Base-by-base conservation (phyloP, 352 stramenopile species). In the Proteromonas lacertae region DNA sequence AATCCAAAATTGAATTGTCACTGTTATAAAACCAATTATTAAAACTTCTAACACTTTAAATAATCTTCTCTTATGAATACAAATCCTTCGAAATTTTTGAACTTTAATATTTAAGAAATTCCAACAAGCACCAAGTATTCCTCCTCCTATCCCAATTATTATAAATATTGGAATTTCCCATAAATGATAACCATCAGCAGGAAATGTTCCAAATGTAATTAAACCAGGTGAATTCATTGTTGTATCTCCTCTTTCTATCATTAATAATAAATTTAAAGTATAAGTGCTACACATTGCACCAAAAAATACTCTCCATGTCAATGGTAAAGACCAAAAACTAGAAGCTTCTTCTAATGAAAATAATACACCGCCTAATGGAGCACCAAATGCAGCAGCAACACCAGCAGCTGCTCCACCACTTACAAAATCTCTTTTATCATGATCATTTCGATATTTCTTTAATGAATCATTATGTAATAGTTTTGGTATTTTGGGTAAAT, bases 291-390 rank as follows among this genome's bases (percentile, higher is more conserved):
- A 53, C 72, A 94, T 92, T 9, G 80, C 74, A 50, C 77, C 91
- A 47, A 93, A 92, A 44, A 93, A 90, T 7, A 70, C 79, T 33
- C 78, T 59, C 83, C 83, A 97, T 16, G 83, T 96, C 9, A 97
- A 60, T 42, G 82, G 87, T 33, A 88, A 83, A 33, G 79, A 79
- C 82, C 81, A 96, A 54, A 92, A 96, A 10, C 71, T 92, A 3
- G 81, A 74, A 28, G 78, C 79, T 58, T 97, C 86, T 52, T 97
- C 86, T 5, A 97, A 50, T 9, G 68, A 72, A 41, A 96, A 96
- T 10, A 97, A 42, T 29, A 96, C 79, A 32, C 86, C 86, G 31
- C 86, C 86, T 29, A 97, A 92, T 0, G 86, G 86, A 7, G 83
- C 79, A 16, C 74, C 76, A 41, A 97, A 97, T 4, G 86, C 86